Percentiles rank a stretch among this genome's conserved stretches.
Conservation (phyloP, 345 rosid genomes). For the Boechera divaricarpa region DNA sequence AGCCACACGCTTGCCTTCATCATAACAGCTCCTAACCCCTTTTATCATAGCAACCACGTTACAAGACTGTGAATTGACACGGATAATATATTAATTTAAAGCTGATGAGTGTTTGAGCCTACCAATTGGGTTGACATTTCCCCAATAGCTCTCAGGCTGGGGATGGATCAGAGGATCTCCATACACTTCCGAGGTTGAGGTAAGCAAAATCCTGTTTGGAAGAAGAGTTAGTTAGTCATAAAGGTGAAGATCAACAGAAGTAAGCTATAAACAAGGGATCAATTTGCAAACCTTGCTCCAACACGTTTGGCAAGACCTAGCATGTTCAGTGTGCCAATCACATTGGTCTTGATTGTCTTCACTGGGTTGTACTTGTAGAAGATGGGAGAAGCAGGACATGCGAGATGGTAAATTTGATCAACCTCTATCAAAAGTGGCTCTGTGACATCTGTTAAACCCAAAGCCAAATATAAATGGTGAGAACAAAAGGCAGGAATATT, state of each 20-base stretch:
- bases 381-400: slow-evolving; percentile 98
- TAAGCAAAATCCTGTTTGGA: slow-evolving; percentile 80
- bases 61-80: background rate
- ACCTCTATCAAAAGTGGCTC: slow-evolving; percentile 89
- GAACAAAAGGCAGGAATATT: background rate
- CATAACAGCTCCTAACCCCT: slow-evolving; percentile 97
- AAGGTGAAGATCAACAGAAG: background rate
- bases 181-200: slow-evolving; percentile 96
- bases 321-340: slow-evolving; percentile 97
- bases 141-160: slow-evolving; percentile 97
- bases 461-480: slow-evolving; percentile 12
- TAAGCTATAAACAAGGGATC: background rate
- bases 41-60: slow-evolving; percentile 21
- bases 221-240: background rate
- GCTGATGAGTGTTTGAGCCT: slow-evolving; percentile 17
- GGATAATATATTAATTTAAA: background rate
- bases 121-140: slow-evolving; percentile 97
- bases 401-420: slow-evolving; percentile 96
- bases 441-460: slow-evolving; percentile 67
- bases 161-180: slow-evolving; percentile 97
- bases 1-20: slow-evolving; percentile 98
- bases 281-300: slow-evolving; percentile 74
- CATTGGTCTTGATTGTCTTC: slow-evolving; percentile 98
- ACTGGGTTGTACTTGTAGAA: slow-evolving; percentile 97
- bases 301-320: slow-evolving; percentile 98